Base-by-base conservation (phyloP, 345 rosid species). In the Gossypium turneri region DNA sequence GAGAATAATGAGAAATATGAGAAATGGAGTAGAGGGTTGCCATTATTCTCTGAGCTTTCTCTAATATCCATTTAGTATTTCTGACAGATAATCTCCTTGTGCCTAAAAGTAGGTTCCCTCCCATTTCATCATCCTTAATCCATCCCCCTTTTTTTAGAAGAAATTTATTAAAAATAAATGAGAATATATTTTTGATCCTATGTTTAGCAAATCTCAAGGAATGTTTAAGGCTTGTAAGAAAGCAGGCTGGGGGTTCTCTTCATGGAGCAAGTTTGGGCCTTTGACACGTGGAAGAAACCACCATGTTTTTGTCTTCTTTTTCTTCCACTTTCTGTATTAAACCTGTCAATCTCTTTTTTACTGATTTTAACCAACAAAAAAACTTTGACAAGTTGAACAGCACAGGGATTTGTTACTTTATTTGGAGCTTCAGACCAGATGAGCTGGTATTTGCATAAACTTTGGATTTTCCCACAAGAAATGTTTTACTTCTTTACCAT, bases 31-130 rank as follows among this genome's bases (percentile, higher is more conserved):
- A 75, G 75, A 44, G 78, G 81, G 61, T 59, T 53, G 71, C 73
- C 75, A 76, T 79, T 67, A 66, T 83, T 81, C 72, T 80, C 80
- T 64, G 66, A 69, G 65, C 61, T 48, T 69, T 70, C 52, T 43
- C 55, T 41, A 52, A 74, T 25, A 61, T 34, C 70, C 71, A 38
- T 25, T 34, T 53, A 13, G 53, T 44, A 8, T 75, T 24, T 55
- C 57, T 22, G 51, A 44, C 69, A 75, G 60, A 74, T 56, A 34
- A 67, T 75, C 81, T 56, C 63, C 27, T 77, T 7, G 52, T 72
- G 83, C 81, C 17, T 12, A 15, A 73, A 75, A 78, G 17, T 67
- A 79, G 81, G 78, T 51, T 68, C 50, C 53, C 64, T 55, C 44
- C 62, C 74, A 67, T 72, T 60, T 41, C 68, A 48, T 61, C 68